Conservation (phyloP, 768 basidiomycete species). For the Imleria badia region DNA sequence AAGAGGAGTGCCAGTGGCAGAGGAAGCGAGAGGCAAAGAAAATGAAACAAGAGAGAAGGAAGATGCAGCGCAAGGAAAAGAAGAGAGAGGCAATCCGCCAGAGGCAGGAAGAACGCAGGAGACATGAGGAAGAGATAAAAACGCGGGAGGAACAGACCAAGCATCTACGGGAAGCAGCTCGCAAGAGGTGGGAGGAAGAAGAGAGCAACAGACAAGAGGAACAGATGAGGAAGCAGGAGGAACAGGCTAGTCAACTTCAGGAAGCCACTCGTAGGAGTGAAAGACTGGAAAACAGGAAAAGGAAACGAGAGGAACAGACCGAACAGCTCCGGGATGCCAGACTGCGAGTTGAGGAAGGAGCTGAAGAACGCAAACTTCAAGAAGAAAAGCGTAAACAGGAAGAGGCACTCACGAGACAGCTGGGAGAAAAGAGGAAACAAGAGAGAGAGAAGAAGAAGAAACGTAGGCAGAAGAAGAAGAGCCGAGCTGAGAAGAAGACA, state of each 20-base stretch:
- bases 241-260: background rate
- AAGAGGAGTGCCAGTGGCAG: background rate
- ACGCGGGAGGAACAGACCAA: background rate
- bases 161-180: background rate
- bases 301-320: background rate
- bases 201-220: background rate
- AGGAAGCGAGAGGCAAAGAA: background rate
- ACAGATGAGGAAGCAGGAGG: background rate
- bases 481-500: no score
- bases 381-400: no score
- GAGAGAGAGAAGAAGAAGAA: no score
- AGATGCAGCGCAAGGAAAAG: background rate
- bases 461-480: no score
- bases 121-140: background rate
- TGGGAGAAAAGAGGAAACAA: no score
- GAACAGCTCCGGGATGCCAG: no score
- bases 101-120: background rate
- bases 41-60: no score
- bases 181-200: background rate
- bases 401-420: no score
- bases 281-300: conserved; percentile 30
- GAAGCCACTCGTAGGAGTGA: background rate
- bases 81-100: conserved; percentile 27
- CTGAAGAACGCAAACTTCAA: no score
- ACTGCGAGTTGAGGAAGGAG: no score